These are phyloP conservation scores for Aciculosporium take DNA, from an alignment of 2,329 filamentous ascomycete genomes.

Conservation along the genomic window DNA sequence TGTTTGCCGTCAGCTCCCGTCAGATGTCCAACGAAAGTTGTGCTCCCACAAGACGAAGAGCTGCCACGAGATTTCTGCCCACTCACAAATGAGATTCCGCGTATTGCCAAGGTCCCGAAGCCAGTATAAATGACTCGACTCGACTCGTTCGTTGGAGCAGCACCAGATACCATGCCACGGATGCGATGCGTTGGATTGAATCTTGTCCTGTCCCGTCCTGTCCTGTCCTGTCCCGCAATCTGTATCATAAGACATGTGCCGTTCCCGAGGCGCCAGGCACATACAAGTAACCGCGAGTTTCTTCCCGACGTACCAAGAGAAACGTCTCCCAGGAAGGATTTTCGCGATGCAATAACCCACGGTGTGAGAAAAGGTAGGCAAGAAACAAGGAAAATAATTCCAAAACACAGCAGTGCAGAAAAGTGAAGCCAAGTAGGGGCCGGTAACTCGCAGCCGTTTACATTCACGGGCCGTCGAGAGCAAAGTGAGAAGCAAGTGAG, in stretches of 20 bases:
- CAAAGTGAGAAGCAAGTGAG: conserved; percentile 2
- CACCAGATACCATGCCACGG: not conserved
- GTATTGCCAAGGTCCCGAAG: not conserved
- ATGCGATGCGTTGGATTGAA: too few relatives aligned
- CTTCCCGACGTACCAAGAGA: not conserved
- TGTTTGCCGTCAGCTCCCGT: not conserved
- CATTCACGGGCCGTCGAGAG: not conserved
- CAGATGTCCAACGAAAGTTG: not conserved
- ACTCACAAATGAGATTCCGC: not conserved
- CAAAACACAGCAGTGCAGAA: not conserved
- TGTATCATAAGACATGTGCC: not conserved
- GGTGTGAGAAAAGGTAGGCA: not conserved
- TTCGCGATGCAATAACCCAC: not conserved
- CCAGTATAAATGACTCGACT: not conserved
- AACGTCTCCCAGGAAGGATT: not conserved
- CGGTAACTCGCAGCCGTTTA: not conserved
- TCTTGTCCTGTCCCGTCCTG: too few relatives aligned
- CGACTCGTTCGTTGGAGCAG: not conserved
- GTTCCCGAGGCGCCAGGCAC: not conserved
- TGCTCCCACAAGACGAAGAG: not conserved
- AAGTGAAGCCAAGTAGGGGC: not conserved
- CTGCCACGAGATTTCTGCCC: not conserved
- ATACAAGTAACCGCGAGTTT: not conserved
- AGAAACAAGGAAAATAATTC: not conserved
- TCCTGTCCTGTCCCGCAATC: not conserved